Base-by-base conservation (phyloP, 192 early-diverging fungal species). In the Funneliformis mosseae region DNA sequence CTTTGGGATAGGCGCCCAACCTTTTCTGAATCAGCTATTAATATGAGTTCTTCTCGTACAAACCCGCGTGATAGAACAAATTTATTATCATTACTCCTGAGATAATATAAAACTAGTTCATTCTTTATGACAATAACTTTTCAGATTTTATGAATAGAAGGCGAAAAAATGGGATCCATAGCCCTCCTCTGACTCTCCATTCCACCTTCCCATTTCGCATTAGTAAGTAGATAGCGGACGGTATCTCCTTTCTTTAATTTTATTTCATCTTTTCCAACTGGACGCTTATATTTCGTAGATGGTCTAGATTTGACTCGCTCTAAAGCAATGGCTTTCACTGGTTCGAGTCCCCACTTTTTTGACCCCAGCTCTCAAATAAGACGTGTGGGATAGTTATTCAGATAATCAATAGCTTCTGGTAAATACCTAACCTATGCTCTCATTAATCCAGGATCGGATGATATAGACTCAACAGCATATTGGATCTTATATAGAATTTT, bases 341-440 rank as follows among this genome's bases (percentile, higher is more conserved):
- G 73, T 4, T 46, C 25, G 11, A 74, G 50, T 16, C 48, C 73
- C 73, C 48, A 74, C 27, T 74, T 74, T 50, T 50, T 27, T 59
- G 73, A 74, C 25, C 48, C 73, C 9, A 23, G 48, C 33, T 46
- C 73, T 55, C 9, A 23, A 74, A 74, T 74, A 48, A 74, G 73
- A 74, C 73, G 25, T 33, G 73, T 74, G 7, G 73, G 46, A 33
- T 74, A 74, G 28, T 74, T 74, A 74, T 74, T 74, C 25, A 74
- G 72, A 50, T 74, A 74, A 43, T 74, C 43, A 16, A 74, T 74
- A 45, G 25, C 43, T 74, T 48, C 43, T 74, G 72, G 72, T 16
- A 74, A 48, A 74, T 45, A 74, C 18, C 48, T 74, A 18, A 74
- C 72, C 72, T 21, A 74, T 74, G 72, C 72, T 48, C 72, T 74